phyloP scores from a whole-genome alignment of 768 basidiomycete species.

The Suillus subalutaceus region DNA sequence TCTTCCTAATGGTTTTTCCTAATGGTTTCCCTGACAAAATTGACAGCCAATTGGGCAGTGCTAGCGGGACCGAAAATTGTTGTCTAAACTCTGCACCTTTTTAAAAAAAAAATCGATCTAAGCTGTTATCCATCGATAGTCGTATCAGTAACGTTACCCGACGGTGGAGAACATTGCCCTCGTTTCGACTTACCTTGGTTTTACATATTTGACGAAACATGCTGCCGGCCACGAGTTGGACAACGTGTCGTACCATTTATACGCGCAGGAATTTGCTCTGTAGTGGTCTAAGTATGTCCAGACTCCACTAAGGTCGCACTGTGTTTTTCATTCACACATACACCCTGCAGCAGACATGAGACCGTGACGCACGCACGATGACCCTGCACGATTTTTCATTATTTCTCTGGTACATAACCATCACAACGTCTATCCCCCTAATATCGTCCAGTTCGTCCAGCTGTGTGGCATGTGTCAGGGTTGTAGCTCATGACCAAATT shows the following conservation, averaged over 20 bases:
- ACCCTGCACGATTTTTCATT: not conserved
- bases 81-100: not conserved
- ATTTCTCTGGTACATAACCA: not conserved
- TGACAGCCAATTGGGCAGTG: too few relatives aligned
- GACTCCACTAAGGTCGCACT: not conserved
- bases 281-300: conserved; percentile 2
- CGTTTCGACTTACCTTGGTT: conserved; percentile 3
- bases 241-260: not conserved
- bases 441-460: too few relatives aligned
- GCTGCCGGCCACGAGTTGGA: not conserved
- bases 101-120: not conserved
- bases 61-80: not conserved
- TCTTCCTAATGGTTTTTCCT: conserved; percentile 3
- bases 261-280: not conserved
- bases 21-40: conserved; percentile 6
- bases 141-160: not conserved
- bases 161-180: not conserved
- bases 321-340: not conserved
- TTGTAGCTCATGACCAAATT: too few relatives aligned
- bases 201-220: conserved; percentile 4
- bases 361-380: not conserved
- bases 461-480: too few relatives aligned
- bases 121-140: conserved; percentile 3
- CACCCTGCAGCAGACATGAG: not conserved
- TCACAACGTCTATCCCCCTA: not conserved